Base-by-base conservation (phyloP, 2,329 filamentous ascomycete genomes). In the Aspergillus sp. region DNA sequence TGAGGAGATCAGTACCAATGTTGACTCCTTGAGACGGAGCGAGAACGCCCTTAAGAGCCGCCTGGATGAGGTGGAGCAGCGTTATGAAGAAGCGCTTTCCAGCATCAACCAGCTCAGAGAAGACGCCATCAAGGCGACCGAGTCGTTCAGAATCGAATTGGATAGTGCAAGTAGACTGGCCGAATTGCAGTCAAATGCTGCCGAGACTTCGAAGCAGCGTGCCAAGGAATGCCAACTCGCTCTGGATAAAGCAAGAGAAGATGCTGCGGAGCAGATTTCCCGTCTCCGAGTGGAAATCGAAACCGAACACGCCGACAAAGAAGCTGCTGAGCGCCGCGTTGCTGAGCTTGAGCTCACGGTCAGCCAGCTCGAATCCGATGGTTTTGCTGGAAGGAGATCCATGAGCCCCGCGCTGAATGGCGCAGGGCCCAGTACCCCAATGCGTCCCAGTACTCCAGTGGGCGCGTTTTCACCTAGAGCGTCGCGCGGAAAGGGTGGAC, bases 101-200 rank as follows among this genome's bases (percentile, higher is more conserved):
- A 92, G 89, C 70, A 87, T 97, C 30, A 92, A 97, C 70, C 89
- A 92, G 72, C 84, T 97, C 36, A 89, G 95, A 70, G 92, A 96
- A 71, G 86, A 91, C 19, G 89, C 90, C 25, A 89, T 91, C 1
- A 87, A 91, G 57, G 88, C 88, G n/a, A 89, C 96, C 63, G 90
- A 97, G 73, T 89, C 89, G 62, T 96, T 95, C 81, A 88, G 89
- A 68, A 88, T 93, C 58, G 93, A 98, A 73, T 82, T 97, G 7
- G 92, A 96, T 65, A 89, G 89, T 63, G 87, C 90, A 25, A 88
- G 87, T 60, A 87, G 95, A 48, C 84, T 99, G 19, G 91, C 92
- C 2, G 89, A 97, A 63, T 84, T 89, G 21, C 85, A 87, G 67
- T 81, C 84, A 53, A 82, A 86, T 61, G 82, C 82, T 58, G 85